These are phyloP conservation scores for Termitomyces sp. DNA, from an alignment of 768 basidiomycete species.

Conservation along the genomic window DNA sequence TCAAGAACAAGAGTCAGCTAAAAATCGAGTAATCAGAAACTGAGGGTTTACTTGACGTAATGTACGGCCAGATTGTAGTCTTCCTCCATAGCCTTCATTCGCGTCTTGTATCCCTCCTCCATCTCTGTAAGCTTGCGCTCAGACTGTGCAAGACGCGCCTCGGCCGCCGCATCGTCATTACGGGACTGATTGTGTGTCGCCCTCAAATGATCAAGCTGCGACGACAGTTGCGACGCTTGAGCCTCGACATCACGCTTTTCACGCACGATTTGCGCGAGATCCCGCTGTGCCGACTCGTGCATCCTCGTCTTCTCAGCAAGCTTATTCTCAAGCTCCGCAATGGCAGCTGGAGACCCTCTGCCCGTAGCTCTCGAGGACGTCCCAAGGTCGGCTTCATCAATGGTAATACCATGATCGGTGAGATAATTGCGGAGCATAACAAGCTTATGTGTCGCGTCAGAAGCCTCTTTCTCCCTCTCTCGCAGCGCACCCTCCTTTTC, in stretches of 20 bases:
- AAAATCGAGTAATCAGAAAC: constrained; percentile 10
- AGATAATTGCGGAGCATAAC: constrained; percentile 81
- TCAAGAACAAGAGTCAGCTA: constrained; percentile 8
- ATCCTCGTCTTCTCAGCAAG: constrained; percentile 67
- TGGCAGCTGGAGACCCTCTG: constrained; percentile 32
- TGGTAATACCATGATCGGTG: constrained; percentile 78
- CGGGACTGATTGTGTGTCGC: constrained; percentile 49
- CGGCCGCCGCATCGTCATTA: constrained; percentile 21
- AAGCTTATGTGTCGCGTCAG: constrained; percentile 69
- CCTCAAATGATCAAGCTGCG: constrained; percentile 61
- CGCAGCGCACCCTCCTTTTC: constrained; percentile 60
- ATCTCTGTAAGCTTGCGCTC: constrained; percentile 77
- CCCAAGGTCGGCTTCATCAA: constrained; percentile 65
- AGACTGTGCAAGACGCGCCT: constrained; percentile 49
- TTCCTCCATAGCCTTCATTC: constrained; percentile 85
- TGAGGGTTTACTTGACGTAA: constrained; percentile 80
- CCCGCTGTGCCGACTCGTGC: constrained; percentile 72
- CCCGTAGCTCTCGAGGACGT: constrained; percentile 35
- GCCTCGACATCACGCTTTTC: constrained; percentile 72
- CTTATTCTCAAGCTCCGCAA: constrained; percentile 74
- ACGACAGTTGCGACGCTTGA: constrained; percentile 57
- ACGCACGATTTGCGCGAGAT: constrained; percentile 59
- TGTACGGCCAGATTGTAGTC: constrained; percentile 97
- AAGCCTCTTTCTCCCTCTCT: constrained; percentile 58
- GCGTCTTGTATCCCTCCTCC: constrained; percentile 70